phyloP scores from a whole-genome alignment of 306 rosid genomes.

The Prunus padus region DNA sequence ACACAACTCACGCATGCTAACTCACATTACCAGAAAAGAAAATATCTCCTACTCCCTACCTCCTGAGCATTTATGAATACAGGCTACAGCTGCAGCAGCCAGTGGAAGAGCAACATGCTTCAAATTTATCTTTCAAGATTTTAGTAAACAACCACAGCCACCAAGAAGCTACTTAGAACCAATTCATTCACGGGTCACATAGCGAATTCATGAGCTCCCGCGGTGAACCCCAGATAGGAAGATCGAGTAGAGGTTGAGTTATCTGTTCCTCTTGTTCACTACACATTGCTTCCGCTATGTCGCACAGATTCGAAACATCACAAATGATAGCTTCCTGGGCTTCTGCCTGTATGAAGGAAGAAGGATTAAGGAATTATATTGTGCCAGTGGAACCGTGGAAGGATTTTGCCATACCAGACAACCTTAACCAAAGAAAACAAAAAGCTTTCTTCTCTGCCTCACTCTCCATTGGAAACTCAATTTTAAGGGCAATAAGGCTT shows the following conservation, averaged over 20 bases:
- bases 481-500: background rate
- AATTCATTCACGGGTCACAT: slow-evolving; percentile 42
- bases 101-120: slow-evolving; percentile 17
- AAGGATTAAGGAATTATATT: background rate
- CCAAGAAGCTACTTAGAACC: background rate
- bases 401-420: no score
- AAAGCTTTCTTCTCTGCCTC: no score
- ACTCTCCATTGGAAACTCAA: background rate
- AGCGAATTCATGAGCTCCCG: slow-evolving; percentile 51
- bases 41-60: slow-evolving; percentile 36
- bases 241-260: slow-evolving; percentile 50
- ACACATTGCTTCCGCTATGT: slow-evolving; percentile 59
- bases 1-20: slow-evolving; percentile 29
- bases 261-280: slow-evolving; percentile 44
- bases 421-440: no score
- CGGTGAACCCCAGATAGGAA: slow-evolving; percentile 73
- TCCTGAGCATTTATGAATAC: slow-evolving; percentile 26
- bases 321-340: slow-evolving; percentile 62
- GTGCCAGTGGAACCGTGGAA: background rate
- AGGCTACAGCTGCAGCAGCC: slow-evolving; percentile 18
- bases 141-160: slow-evolving; percentile 5
- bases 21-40: slow-evolving; percentile 15
- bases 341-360: slow-evolving; percentile 48
- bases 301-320: slow-evolving; percentile 55
- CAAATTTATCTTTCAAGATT: slow-evolving; percentile 12